Conservation (phyloP, 768 basidiomycete species). For the Galerina marginata region DNA sequence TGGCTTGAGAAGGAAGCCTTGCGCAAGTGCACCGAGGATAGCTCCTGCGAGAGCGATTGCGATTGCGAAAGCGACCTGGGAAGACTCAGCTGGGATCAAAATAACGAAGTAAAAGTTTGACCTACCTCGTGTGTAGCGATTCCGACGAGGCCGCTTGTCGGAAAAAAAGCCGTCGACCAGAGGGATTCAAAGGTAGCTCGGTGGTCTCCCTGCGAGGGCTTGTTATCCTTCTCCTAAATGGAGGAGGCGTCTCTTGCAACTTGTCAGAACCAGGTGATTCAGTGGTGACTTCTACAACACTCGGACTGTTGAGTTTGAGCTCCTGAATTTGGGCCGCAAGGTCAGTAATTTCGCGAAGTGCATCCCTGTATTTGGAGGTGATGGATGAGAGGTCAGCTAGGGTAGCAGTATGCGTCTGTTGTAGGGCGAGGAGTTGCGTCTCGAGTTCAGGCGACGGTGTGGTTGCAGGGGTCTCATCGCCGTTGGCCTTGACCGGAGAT, state of each 20-base stretch:
- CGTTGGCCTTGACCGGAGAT: slow-evolving; percentile 27
- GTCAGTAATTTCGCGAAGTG: slow-evolving; percentile 91
- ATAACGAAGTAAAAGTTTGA: slow-evolving; percentile 10
- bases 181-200: slow-evolving; percentile 52
- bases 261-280: slow-evolving; percentile 53
- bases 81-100: slow-evolving; percentile 16
- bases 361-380: slow-evolving; percentile 84
- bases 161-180: slow-evolving; percentile 81
- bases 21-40: slow-evolving; percentile 87
- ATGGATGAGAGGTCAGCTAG: slow-evolving; percentile 80
- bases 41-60: slow-evolving; percentile 96
- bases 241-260: slow-evolving; percentile 40
- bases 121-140: slow-evolving; percentile 85
- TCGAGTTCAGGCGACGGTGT: slow-evolving; percentile 49
- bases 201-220: slow-evolving; percentile 56
- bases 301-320: slow-evolving; percentile 67
- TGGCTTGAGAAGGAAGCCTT: slow-evolving; percentile 81
- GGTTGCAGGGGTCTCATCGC: slow-evolving; percentile 17
- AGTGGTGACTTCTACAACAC: slow-evolving; percentile 34
- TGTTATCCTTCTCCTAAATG: slow-evolving; percentile 58
- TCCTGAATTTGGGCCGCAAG: slow-evolving; percentile 91
- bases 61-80: slow-evolving; percentile 90
- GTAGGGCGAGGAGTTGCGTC: slow-evolving; percentile 73
- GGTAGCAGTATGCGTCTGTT: slow-evolving; percentile 81
- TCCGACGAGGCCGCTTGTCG: slow-evolving; percentile 86